Evolutionary conservation across 176 grass and related monocot species (phyloP), one percentile per base, ranked within the genome.

Genomic region (Tillandsia fasciculata): DNA sequence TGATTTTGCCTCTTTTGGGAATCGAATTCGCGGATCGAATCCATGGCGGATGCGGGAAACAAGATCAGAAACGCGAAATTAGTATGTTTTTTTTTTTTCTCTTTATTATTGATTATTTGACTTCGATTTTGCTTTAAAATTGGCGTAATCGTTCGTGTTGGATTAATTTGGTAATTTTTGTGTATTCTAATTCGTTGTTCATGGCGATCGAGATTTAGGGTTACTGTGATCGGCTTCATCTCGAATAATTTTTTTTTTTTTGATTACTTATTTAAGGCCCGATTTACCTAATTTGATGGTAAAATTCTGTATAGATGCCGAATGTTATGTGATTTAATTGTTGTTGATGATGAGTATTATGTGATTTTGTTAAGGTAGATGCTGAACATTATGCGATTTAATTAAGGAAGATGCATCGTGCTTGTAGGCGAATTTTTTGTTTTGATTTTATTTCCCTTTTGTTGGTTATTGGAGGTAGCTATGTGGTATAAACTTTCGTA

Each of bases 31-130:
- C 33, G 13, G 12, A 61, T 74, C 52, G 71, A 69, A 74, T 81
- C 15, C 13, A 85, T 85, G 83, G 72, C 83, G 51, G 50, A 72
- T 33, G 3, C 73, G 52, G 59, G n/a, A 69, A 85, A 80, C 61
- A 85, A 77, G 74, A 85, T 85, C 63, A 80, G 73, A 72, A 85
- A 80, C 63, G 77, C 83, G 54, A 85, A 85, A 79, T 59, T 85
- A 74, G 83, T 85, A 72, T 18, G 20, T 26, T 22, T 11, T 23
- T 23, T 24, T 58, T 67, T 57, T 48, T 63, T 24, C 28, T 24
- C 53, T 7, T 63, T 72, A 49, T 2, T 50, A 49, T 69, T 11
- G 22, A 22, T 4, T 26, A 11, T 14, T 26, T 51, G 2, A 26
- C 52, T 13, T 50, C 17, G 22, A 11, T 14, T 26, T 51, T 2